Conservation (phyloP, 495 filamentous ascomycete species). For the Penicillium psychrofluorescens region DNA sequence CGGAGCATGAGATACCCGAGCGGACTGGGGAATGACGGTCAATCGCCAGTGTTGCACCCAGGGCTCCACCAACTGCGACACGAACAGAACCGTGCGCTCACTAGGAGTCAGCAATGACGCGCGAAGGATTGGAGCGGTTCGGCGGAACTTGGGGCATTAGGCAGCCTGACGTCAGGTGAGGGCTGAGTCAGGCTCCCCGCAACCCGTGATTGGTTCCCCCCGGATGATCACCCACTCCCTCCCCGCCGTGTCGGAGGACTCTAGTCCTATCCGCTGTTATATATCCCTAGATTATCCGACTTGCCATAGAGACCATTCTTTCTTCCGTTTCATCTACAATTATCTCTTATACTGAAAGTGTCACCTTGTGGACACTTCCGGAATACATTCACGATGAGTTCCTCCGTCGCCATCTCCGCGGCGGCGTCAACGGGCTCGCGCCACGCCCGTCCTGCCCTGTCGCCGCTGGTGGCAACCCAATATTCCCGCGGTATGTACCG, state of each 20-base stretch:
- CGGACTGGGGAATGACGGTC: background rate
- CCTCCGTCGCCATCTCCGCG: conserved; percentile 6
- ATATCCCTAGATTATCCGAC: too few relatives aligned
- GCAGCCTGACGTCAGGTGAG: background rate
- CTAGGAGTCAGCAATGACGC: conserved; percentile 2
- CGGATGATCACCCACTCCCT: background rate
- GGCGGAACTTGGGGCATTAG: background rate
- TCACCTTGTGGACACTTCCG: background rate
- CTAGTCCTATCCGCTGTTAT: conserved; percentile 3
- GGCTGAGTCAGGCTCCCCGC: too few relatives aligned
- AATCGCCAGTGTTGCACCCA: background rate
- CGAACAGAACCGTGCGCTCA: background rate
- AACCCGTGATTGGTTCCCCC: conserved; percentile 7
- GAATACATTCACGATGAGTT: conserved; percentile 12
- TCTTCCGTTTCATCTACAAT: background rate
- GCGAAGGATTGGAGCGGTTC: background rate
- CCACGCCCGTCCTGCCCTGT: conserved; percentile 5
- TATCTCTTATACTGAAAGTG: background rate
- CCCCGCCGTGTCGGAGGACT: conserved; percentile 6
- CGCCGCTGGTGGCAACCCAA: conserved; percentile 4
- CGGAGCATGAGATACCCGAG: background rate
- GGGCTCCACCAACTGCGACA: background rate
- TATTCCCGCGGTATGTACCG: conserved; percentile 7
- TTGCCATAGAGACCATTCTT: background rate
- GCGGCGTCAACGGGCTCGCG: conserved; percentile 3